Base-by-base conservation (phyloP, 257 asterid genomes). In the Linaria vulgaris region DNA sequence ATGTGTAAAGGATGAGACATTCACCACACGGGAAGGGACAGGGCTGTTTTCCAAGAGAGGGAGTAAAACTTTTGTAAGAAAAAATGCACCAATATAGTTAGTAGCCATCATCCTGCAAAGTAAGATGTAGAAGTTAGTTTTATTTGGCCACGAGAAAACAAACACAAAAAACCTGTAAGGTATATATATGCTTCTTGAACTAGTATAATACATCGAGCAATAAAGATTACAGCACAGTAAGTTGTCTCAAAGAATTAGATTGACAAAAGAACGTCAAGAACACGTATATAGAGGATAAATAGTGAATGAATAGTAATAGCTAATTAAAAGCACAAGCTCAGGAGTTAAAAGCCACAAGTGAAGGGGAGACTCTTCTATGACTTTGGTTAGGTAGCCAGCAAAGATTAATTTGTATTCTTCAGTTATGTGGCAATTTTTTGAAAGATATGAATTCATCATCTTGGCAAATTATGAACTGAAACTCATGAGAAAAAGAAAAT, bases 1-100 rank as follows among this genome's bases (percentile, higher is more conserved):
- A 81, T 91, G 98, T 11, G 98, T 91, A 62, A 91, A 91, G 61
- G 98, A 91, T 63, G 98, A 61, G 68, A 91, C 84, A 55, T 85
- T 91, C 61, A 88, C 88, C 78, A 91, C 87, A 50, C 97, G 96
- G 17, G 97, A 80, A 59, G 95, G 88, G 59, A 74, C 59, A 5
- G 81, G 86, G 72, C 98, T 87, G 31, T 72, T 77, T 66, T 82
- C 82, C 47, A 92, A 89, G 63, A 89, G 90, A 7, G 96, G 97
- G 44, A 82, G 83, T 61, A 91, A 74, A 38, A 80, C 67, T 70
- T 82, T 80, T 63, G 97, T 92, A 25, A 92, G 86, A 79, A 87
- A 83, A 81, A 84, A 91, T 23, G 95, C 82, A 69, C 98, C 96
- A 27, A 91, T 51, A 73, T 88, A 91, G 66, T 91, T 91, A 50